phyloP scores from a whole-genome alignment of 164 flowering plant species.

The Sextonia rubra region DNA sequence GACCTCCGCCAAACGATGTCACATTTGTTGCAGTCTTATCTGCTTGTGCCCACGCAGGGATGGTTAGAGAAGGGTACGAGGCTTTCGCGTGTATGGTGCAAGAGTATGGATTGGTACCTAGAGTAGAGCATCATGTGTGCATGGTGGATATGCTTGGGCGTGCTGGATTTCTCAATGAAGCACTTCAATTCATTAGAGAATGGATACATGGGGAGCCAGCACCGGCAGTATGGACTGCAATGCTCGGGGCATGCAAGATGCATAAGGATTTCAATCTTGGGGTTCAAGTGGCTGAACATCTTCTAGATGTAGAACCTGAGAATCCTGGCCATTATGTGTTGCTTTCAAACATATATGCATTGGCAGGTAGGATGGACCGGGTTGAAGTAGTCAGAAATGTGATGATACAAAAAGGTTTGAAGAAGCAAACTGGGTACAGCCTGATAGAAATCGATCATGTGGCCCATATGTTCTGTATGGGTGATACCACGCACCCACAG shows the following conservation, averaged over 20 bases:
- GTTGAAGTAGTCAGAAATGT: constrained; percentile 53
- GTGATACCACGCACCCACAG: constrained; percentile 55
- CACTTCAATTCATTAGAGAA: constrained; percentile 35
- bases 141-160: constrained; percentile 79
- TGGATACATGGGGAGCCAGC: constrained; percentile 26
- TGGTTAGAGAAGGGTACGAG: constrained; percentile 46
- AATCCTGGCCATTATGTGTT: constrained; percentile 69
- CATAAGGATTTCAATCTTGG: constrained; percentile 62
- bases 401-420: constrained; percentile 52
- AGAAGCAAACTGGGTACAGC: constrained; percentile 71
- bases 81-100: constrained; percentile 36
- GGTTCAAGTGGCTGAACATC: constrained; percentile 50
- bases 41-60: constrained; percentile 75
- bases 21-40: constrained; percentile 63
- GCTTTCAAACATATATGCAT: constrained; percentile 69
- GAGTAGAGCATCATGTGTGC: constrained; percentile 70
- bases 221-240: constrained; percentile 69
- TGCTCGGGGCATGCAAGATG: constrained; percentile 86
- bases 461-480: constrained; percentile 56
- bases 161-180: constrained; percentile 59
- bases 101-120: constrained; percentile 41
- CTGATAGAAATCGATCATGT: constrained; percentile 45
- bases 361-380: constrained; percentile 60
- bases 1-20: constrained; percentile 50
- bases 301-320: constrained; percentile 51